Conservation (phyloP, 495 filamentous ascomycete genomes). For the Staphylotrichum tortipilum region DNA sequence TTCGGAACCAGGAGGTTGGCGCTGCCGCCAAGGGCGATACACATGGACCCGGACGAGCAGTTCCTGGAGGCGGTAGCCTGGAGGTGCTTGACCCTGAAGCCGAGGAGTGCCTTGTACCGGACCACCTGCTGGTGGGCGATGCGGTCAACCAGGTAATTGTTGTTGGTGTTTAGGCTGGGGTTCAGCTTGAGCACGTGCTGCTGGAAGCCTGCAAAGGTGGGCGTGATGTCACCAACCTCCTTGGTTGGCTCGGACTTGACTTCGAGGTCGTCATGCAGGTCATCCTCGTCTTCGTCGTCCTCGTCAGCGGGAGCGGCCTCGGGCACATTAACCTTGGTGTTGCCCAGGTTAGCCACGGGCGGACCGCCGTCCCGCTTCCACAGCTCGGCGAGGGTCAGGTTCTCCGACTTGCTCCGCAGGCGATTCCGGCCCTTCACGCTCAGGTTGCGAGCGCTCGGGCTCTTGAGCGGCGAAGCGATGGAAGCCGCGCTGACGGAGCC, state of each 20-base stretch:
- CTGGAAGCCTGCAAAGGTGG: conserved; percentile 70
- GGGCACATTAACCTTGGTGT: conserved; percentile 21
- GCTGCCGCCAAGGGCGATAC: conserved; percentile 55
- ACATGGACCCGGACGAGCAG: conserved; percentile 55
- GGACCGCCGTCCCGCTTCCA: conserved; percentile 51
- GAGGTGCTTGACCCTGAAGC: conserved; percentile 61
- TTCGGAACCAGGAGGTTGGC: conserved; percentile 36
- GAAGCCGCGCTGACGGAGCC: conserved; percentile 49
- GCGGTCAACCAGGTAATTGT: conserved; percentile 66
- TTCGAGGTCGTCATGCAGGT: conserved; percentile 42
- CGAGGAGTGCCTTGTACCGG: conserved; percentile 72
- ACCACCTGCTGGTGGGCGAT: conserved; percentile 71
- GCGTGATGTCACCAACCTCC: conserved; percentile 50
- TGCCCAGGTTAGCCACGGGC: conserved; percentile 46
- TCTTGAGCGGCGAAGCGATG: conserved; percentile 44
- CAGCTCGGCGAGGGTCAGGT: conserved; percentile 36
- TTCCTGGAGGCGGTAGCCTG: conserved; percentile 42
- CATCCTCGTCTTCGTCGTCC: conserved; percentile 41
- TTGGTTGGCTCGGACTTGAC: conserved; percentile 38
- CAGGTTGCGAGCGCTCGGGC: conserved; percentile 32
- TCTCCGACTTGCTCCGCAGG: conserved; percentile 67
- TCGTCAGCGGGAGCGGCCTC: conserved; percentile 27
- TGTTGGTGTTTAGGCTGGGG: conserved; percentile 37
- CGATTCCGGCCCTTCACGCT: conserved; percentile 49
- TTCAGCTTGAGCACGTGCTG: conserved; percentile 65